Evolutionary conservation across 139 green algal species (phyloP).

Genomic region (Dunaliella sp.): DNA sequence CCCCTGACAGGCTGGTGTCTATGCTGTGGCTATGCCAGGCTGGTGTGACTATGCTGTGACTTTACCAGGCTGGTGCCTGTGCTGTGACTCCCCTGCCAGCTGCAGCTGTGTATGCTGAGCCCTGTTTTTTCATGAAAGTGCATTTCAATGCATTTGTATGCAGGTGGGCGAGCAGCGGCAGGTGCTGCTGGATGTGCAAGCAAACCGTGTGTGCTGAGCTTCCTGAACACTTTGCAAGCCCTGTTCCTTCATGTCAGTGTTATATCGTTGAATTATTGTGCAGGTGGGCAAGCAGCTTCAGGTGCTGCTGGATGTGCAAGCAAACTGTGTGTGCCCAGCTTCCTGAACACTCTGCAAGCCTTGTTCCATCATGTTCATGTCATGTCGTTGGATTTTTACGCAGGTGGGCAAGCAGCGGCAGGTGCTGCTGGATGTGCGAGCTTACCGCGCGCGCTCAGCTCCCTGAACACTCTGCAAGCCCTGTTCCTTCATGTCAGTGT

Average conservation of each 20-base stretch:
- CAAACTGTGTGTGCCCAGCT: too few relatives aligned
- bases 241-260: neutral
- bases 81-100: too few relatives aligned
- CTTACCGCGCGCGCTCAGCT: too few relatives aligned
- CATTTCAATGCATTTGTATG: neutral
- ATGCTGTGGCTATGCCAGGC: too few relatives aligned
- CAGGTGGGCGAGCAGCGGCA: conserved; percentile 29
- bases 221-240: too few relatives aligned
- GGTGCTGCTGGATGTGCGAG: conserved; percentile 34
- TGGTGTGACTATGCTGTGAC: too few relatives aligned
- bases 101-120: too few relatives aligned
- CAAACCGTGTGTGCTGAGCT: too few relatives aligned
- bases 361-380: neutral
- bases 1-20: too few relatives aligned
- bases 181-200: conserved; percentile 33
- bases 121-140: neutral
- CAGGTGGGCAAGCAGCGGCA: conserved; percentile 31
- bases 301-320: conserved; percentile 33
- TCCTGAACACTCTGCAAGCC: too few relatives aligned
- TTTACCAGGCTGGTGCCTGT: too few relatives aligned
- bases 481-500: neutral
- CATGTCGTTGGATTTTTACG: neutral
- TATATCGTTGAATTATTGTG: neutral
- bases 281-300: conserved; percentile 30
- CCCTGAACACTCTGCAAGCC: too few relatives aligned